These are phyloP conservation scores for Kingdonia uniflora DNA, from an alignment of 164 flowering plant species.

Conservation along the genomic window DNA sequence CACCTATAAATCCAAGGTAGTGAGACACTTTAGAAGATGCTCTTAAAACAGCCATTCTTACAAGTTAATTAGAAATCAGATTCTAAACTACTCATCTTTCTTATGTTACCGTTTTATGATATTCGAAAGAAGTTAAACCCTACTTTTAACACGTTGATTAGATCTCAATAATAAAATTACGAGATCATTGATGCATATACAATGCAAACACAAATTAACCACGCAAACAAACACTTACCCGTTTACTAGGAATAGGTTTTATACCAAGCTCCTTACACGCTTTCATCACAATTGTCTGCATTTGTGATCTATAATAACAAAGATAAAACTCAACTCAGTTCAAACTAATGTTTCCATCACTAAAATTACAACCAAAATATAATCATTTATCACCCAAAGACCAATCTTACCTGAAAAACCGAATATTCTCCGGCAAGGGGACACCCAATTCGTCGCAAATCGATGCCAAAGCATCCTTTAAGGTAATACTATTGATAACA, in stretches of 20 bases:
- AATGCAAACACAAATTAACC: too few relatives aligned
- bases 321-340: too few relatives aligned
- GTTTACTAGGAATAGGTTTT: slow-evolving; percentile 81
- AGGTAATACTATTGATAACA: slow-evolving; percentile 86
- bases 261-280: slow-evolving; percentile 86
- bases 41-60: too few relatives aligned
- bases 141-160: too few relatives aligned
- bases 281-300: slow-evolving; percentile 91
- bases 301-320: slow-evolving; percentile 57
- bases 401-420: slow-evolving; percentile 64
- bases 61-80: too few relatives aligned
- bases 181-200: background rate
- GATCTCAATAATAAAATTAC: too few relatives aligned
- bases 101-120: too few relatives aligned
- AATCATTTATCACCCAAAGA: background rate
- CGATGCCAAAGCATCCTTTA: slow-evolving; percentile 65
- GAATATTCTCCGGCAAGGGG: slow-evolving; percentile 71
- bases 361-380: too few relatives aligned
- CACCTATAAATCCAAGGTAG: too few relatives aligned
- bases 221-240: slow-evolving; percentile 43
- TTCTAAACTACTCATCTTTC: too few relatives aligned
- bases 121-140: too few relatives aligned
- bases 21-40: too few relatives aligned
- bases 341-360: background rate
- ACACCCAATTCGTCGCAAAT: slow-evolving; percentile 56